Evolutionary conservation across 139 green algal species (phyloP).

Genomic region (Dunaliella primolecta): DNA sequence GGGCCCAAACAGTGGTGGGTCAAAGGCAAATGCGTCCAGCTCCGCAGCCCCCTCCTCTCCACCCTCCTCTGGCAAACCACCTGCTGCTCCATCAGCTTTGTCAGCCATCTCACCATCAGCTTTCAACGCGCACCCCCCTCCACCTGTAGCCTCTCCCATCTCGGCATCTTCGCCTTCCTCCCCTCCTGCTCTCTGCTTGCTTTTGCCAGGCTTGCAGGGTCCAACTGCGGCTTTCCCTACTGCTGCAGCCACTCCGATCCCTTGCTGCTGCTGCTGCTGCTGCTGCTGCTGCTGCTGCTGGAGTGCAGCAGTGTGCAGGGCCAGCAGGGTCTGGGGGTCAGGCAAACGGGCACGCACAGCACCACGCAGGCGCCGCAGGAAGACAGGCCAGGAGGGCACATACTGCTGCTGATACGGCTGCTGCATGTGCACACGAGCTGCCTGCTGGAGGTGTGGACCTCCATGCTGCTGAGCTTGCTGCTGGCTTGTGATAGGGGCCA

Average conservation of each 20-base stretch:
- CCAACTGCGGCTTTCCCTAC: background rate
- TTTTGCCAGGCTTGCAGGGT: background rate
- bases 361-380: conserved; percentile 12
- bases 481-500: no score
- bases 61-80: conserved; percentile 16
- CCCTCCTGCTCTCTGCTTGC: background rate
- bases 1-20: background rate
- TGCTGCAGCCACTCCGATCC: background rate
- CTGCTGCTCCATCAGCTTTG: background rate
- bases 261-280: background rate
- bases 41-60: conserved; percentile 12
- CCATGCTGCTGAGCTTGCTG: no score
- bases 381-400: background rate
- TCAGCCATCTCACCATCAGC: no score
- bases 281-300: conserved; percentile 3
- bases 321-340: conserved; percentile 45
- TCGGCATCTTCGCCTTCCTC: background rate
- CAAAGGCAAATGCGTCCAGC: conserved; percentile 16
- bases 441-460: no score
- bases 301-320: conserved; percentile 23
- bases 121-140: no score
- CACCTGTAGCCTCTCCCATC: background rate
- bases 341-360: conserved; percentile 34
- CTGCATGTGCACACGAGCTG: background rate
- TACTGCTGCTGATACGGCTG: background rate